Base-by-base conservation (phyloP, 164 flowering plant species). In the Vitis amurensis region DNA sequence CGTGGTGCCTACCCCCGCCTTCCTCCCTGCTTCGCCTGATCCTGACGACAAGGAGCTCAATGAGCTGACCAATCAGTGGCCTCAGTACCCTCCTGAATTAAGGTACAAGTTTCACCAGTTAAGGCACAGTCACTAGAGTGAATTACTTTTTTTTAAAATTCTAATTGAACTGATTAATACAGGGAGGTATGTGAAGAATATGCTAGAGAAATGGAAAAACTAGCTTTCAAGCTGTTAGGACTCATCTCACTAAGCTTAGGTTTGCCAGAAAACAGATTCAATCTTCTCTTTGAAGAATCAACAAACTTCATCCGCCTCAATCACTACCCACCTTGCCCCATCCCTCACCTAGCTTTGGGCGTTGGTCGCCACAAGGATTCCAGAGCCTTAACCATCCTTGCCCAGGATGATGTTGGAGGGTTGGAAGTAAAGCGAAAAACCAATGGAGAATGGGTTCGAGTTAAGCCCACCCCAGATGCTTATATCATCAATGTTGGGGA, bases 351-450 rank as follows among this genome's bases (percentile, higher is more conserved):
- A 5, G 83, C 80, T 9, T 80, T 84, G 3, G 87, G 89, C 0
- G 79, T 86, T 11, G 86, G 85, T n/a, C 77, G 78, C 15, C 87
- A 84, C 78, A 84, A 84, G 74, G 87, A 84, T 59, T 58, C 64
- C 3, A 78, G 80, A 4, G 86, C 81, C 44, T 17, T 84, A 13
- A 86, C 84, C 9, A 29, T 82, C 10, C 82, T 82, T 14, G 76
- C 80, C 9, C 88, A 84, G 44, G 85, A 82, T 67, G 79, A 79
- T 55, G 84, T 85, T 27, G 80, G 82, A 12, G 88, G 86, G 2
- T 73, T 80, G 2, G 68, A 85, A 30, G 83, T 84, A 17, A 78
- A 67, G 73, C 62, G 81, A 19, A 79, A 79, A 61, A 37, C 68
- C 1, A 82, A 84, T 63, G 80, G 85, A 17, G 78, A 74, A 55